Evolutionary conservation across 2,329 filamentous ascomycete genomes (phyloP).

Genomic region (Daldinia sp.): DNA sequence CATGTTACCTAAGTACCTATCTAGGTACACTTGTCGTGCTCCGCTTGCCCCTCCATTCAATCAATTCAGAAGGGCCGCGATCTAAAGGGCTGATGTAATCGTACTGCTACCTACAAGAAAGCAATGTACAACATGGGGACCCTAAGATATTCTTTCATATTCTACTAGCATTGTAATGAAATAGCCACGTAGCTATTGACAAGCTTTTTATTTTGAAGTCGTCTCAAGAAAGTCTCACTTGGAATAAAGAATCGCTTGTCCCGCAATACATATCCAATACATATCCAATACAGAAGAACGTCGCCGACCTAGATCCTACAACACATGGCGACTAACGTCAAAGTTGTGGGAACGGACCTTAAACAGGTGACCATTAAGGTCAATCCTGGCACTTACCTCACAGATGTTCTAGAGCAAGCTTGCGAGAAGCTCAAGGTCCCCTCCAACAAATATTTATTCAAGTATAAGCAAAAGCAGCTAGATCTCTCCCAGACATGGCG

Average conservation of each 20-base stretch:
- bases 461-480: slow-evolving; percentile 87
- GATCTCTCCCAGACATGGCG: slow-evolving; percentile 88
- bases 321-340: slow-evolving; percentile 85
- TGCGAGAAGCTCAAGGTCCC: slow-evolving; percentile 83
- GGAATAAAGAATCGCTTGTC: not conserved
- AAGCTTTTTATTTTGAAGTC: not conserved
- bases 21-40: slow-evolving; percentile 6
- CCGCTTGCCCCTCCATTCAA: slow-evolving; percentile 35
- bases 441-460: slow-evolving; percentile 81
- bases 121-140: not conserved
- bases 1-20: no score
- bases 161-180: slow-evolving; percentile 17
- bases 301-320: slow-evolving; percentile 9
- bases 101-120: slow-evolving; percentile 9
- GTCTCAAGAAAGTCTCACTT: not conserved
- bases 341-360: slow-evolving; percentile 84
- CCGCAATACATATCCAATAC: not conserved
- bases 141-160: slow-evolving; percentile 30
- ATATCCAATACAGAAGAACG: not conserved
- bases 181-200: not conserved
- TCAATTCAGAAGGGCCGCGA: slow-evolving; percentile 30
- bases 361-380: slow-evolving; percentile 86
- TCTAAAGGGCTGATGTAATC: slow-evolving; percentile 36
- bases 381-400: slow-evolving; percentile 81
- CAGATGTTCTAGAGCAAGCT: slow-evolving; percentile 87